Percentiles rank a stretch among this genome's conserved stretches.
These are phyloP conservation scores for Annulohypoxylon truncatum DNA, from an alignment of 2,329 filamentous ascomycete genomes.

Conservation along the genomic window DNA sequence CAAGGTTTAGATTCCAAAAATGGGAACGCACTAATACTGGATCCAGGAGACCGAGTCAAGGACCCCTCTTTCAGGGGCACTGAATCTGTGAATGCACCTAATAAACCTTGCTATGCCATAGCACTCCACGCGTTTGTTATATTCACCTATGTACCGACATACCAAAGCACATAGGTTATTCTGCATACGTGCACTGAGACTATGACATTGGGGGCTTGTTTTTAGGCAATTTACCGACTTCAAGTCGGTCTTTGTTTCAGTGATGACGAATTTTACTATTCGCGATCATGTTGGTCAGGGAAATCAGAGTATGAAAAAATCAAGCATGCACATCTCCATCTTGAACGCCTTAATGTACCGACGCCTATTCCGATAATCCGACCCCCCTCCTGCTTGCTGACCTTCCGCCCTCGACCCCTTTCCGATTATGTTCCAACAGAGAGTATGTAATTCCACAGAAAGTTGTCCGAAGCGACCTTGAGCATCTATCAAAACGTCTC, in stretches of 20 bases:
- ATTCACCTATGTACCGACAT: too few species aligned
- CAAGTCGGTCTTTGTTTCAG: slow-evolving; percentile 21
- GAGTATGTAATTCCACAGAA: slow-evolving; percentile 33
- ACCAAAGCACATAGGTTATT: too few species aligned
- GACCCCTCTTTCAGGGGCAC: slow-evolving; percentile 17
- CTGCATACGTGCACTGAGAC: too few species aligned
- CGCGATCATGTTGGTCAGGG: slow-evolving; percentile 1
- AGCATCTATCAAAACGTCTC: not conserved
- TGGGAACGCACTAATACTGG: slow-evolving; percentile 18
- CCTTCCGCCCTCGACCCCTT: slow-evolving; percentile 33
- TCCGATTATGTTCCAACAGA: slow-evolving; percentile 44
- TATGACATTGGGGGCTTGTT: not conserved
- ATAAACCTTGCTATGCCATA: slow-evolving; percentile 17
- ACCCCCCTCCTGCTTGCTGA: slow-evolving; percentile 24
- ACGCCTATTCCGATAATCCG: slow-evolving; percentile 34
- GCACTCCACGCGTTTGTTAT: too few species aligned
- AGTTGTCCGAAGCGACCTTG: slow-evolving; percentile 13
- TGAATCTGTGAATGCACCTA: slow-evolving; percentile 10
- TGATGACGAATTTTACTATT: not conserved
- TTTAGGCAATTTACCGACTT: slow-evolving; percentile 21
- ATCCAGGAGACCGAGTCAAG: not conserved
- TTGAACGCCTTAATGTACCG: slow-evolving; percentile 37
- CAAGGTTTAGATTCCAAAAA: slow-evolving; percentile 32
- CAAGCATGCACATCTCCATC: slow-evolving; percentile 22
- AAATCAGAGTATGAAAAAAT: slow-evolving; percentile 25